Evolutionary conservation across 208 protist genomes (phyloP).

Genomic region (Angomonas ambiguus): DNA sequence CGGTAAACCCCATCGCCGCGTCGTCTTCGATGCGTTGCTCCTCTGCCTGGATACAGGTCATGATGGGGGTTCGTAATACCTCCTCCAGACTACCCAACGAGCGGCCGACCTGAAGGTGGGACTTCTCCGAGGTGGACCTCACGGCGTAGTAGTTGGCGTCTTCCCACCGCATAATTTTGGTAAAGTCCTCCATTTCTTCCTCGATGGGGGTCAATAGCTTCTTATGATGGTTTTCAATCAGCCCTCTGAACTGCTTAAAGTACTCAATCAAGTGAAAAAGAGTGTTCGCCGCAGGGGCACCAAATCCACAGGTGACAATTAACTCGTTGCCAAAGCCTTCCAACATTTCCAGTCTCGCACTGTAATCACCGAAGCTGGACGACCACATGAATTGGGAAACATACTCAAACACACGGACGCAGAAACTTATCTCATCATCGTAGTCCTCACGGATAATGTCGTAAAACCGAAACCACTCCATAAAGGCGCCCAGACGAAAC

Average conservation of each 20-base stretch:
- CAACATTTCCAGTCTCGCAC: constrained; percentile 56
- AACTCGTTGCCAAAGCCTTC: constrained; percentile 67
- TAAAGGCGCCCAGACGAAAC: constrained; percentile 52
- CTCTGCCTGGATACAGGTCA: constrained; percentile 50
- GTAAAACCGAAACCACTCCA: constrained; percentile 77
- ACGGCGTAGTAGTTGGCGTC: constrained; percentile 95
- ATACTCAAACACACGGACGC: constrained; percentile 30
- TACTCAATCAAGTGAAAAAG: constrained; percentile 78
- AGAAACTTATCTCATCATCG: constrained; percentile 19
- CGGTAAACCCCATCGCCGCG: constrained; percentile 63
- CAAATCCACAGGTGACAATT: constrained; percentile 27
- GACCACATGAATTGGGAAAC: constrained; percentile 79
- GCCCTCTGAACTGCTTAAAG: constrained; percentile 70
- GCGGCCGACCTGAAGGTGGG: constrained; percentile 93
- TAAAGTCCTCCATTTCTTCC: constrained; percentile 85
- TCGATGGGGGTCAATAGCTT: constrained; percentile 62
- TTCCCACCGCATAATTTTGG: constrained; percentile 90
- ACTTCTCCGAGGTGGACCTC: constrained; percentile 92
- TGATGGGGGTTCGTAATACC: constrained; percentile 63
- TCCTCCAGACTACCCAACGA: constrained; percentile 65
- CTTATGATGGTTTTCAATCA: constrained; percentile 36
- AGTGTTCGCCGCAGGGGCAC: constrained; percentile 60
- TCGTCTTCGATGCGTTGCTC: constrained; percentile 85
- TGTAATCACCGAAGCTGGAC: constrained; percentile 73
- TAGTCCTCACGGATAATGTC: constrained; percentile 46